Evolutionary conservation across 2,329 filamentous ascomycete species (phyloP).

Genomic region (Blastomyces percursus): DNA sequence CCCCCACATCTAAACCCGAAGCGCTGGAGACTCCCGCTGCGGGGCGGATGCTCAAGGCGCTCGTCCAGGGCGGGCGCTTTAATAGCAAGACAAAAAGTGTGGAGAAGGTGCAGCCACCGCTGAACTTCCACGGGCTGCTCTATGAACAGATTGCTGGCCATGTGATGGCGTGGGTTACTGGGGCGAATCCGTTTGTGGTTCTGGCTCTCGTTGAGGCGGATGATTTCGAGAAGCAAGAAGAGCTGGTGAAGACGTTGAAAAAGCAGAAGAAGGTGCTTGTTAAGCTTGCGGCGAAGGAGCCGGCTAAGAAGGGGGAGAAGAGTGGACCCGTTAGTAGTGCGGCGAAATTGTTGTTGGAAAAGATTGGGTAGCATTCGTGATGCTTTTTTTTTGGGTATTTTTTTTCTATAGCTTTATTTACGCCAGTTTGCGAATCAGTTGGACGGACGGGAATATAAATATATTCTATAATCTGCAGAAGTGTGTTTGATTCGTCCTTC

Average conservation of each 20-base stretch:
- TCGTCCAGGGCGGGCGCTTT: slow-evolving; percentile 81
- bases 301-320: slow-evolving; percentile 41
- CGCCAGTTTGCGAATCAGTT: neutral
- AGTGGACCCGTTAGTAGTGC: slow-evolving; percentile 36
- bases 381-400: neutral
- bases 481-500: neutral
- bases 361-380: slow-evolving; percentile 14
- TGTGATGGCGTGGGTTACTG: slow-evolving; percentile 72
- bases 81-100: slow-evolving; percentile 62
- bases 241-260: slow-evolving; percentile 58
- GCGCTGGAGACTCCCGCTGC: slow-evolving; percentile 55
- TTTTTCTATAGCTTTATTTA: neutral
- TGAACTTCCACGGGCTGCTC: slow-evolving; percentile 71
- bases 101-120: slow-evolving; percentile 59
- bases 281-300: slow-evolving; percentile 42
- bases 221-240: slow-evolving; percentile 55
- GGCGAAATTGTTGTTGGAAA: slow-evolving; percentile 34
- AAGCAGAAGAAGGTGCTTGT: slow-evolving; percentile 62
- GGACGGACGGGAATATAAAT: neutral
- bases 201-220: slow-evolving; percentile 67
- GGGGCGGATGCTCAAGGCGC: slow-evolving; percentile 78
- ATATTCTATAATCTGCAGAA: neutral
- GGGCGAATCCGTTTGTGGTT: slow-evolving; percentile 75
- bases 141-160: slow-evolving; percentile 66
- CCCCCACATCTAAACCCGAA: slow-evolving; percentile 33